Evolutionary conservation across 2,329 filamentous ascomycete genomes (phyloP).

Genomic region (Cladophialophora bantiana): DNA sequence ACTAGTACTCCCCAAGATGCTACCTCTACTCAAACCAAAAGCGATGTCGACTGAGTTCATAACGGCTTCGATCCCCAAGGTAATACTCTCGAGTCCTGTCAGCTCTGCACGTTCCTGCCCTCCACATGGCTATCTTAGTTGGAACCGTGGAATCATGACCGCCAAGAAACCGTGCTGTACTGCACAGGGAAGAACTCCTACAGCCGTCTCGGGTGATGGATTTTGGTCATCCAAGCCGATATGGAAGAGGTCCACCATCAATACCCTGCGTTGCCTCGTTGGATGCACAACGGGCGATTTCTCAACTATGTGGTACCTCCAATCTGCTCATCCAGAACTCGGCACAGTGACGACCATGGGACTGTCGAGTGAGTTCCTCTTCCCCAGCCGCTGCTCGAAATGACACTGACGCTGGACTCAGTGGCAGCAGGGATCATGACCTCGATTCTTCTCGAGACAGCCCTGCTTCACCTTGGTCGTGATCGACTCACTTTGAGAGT

Average conservation of each 20-base stretch:
- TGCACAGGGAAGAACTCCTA: no score
- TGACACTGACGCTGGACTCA: conserved; percentile 36
- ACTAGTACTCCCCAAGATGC: no score
- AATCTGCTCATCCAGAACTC: conserved; percentile 55
- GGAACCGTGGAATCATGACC: no score
- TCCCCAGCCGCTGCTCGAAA: neutral
- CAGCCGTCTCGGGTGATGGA: no score
- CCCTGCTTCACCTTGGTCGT: conserved; percentile 57
- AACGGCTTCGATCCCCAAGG: no score
- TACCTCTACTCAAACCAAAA: no score
- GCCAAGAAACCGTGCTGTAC: no score
- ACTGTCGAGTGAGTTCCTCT: neutral
- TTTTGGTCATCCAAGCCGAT: no score
- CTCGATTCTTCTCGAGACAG: conserved; percentile 61
- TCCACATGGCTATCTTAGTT: no score
- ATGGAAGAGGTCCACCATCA: conserved; percentile 45
- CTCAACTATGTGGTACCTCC: conserved; percentile 62
- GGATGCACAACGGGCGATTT: conserved; percentile 66
- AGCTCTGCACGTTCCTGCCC: no score
- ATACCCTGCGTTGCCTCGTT: conserved; percentile 63
- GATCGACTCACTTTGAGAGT: conserved; percentile 57
- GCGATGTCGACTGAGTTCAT: no score
- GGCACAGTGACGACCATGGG: neutral
- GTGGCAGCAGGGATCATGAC: conserved; percentile 61
- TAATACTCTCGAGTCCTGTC: no score